Evolutionary conservation across 2,329 filamentous ascomycete species (phyloP).

Genomic region (Stachybotrys chartarum): DNA sequence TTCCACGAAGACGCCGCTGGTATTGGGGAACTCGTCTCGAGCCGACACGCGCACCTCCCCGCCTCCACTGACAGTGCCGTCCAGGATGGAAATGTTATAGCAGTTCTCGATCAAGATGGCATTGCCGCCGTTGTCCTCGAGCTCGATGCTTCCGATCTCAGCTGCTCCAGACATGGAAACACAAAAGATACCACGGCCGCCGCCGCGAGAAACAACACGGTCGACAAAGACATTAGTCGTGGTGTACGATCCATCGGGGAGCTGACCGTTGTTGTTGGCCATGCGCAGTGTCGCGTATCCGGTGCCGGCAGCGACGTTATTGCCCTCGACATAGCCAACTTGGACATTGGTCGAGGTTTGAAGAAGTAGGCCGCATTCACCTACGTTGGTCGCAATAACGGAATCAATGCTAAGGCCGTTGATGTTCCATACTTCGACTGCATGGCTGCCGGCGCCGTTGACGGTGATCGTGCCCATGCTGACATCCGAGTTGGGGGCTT

Average conservation of each 20-base stretch:
- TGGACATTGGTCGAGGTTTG: not conserved
- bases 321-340: not conserved
- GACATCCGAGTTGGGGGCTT: not conserved
- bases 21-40: not conserved
- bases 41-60: not conserved
- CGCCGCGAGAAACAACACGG: not conserved
- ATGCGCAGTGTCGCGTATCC: not conserved
- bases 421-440: conserved; percentile 1
- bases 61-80: not conserved
- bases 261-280: conserved; percentile 1
- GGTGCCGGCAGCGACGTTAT: conserved; percentile 1
- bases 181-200: conserved; percentile 1
- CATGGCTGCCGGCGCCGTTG: not conserved
- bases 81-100: conserved; percentile 1
- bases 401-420: conserved; percentile 1
- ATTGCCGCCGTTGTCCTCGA: not conserved
- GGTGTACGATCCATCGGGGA: not conserved
- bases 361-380: not conserved
- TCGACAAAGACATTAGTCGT: conserved; percentile 1
- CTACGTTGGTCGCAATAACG: not conserved
- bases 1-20: not conserved
- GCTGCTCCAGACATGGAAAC: not conserved
- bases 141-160: conserved; percentile 1
- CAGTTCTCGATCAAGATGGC: conserved; percentile 2
- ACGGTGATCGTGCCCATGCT: not conserved